These are phyloP conservation scores for Oryza nivara DNA, from an alignment of 176 grass and related monocot genomes.

Conservation along the genomic window DNA sequence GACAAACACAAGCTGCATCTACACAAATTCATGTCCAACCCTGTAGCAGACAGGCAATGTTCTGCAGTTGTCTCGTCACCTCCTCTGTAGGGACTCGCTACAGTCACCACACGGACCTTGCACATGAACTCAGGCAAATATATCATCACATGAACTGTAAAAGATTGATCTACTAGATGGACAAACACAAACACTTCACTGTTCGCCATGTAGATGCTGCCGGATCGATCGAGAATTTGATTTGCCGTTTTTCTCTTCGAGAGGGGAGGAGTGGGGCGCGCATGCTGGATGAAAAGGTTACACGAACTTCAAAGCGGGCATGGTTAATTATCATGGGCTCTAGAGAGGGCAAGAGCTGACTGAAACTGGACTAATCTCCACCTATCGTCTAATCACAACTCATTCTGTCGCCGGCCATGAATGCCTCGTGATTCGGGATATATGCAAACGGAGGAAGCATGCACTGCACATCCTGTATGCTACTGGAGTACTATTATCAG, in stretches of 20 bases:
- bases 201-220: constrained; percentile 18
- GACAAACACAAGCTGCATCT: constrained; percentile 19
- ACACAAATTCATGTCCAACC: not conserved
- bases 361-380: not conserved
- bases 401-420: not conserved
- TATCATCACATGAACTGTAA: not conserved
- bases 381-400: constrained; percentile 27
- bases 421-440: constrained; percentile 18
- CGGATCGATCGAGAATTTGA: not conserved
- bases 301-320: constrained; percentile 10
- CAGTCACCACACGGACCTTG: not conserved
- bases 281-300: constrained; percentile 23
- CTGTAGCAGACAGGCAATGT: not conserved
- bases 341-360: not conserved
- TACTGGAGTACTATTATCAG: not conserved
- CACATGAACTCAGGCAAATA: not conserved
- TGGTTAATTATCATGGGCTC: not conserved
- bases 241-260: not conserved
- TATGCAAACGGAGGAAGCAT: too few relatives aligned
- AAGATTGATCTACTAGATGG: not conserved
- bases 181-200: not conserved
- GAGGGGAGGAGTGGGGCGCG: not conserved
- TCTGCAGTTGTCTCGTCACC: constrained; percentile 44
- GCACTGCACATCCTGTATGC: too few relatives aligned
- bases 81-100: constrained; percentile 9